A percentile compares a stretch with the other conserved stretches of the same genome.
Evolutionary conservation across 768 basidiomycete genomes (phyloP).

Genomic region (Suillus tomentosus): DNA sequence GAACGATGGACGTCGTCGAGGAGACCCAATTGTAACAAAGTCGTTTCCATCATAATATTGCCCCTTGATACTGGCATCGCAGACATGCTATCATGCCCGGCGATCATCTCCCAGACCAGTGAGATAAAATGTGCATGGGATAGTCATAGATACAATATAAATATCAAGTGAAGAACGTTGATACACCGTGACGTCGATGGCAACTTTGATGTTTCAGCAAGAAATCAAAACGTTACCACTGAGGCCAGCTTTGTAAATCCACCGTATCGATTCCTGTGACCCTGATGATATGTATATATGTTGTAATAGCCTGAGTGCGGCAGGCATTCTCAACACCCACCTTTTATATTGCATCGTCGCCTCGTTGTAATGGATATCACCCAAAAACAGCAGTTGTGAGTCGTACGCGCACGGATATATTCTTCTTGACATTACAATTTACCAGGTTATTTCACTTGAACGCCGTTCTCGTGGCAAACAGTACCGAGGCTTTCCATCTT

Average conservation of each 20-base stretch:
- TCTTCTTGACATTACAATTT: neutral
- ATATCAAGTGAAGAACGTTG: no score
- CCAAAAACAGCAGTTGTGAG: constrained; percentile 2
- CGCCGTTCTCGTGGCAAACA: constrained; percentile 6
- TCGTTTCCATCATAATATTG: no score
- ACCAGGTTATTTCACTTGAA: constrained; percentile 10
- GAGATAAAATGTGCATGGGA: no score
- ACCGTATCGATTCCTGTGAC: neutral
- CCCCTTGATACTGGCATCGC: no score
- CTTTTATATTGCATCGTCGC: neutral
- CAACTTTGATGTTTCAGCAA: no score
- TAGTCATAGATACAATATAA: no score
- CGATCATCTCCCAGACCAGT: no score
- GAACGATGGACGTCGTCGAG: no score
- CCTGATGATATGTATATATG: neutral
- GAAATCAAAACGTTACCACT: neutral
- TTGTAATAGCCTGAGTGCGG: neutral
- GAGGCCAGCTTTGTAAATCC: neutral
- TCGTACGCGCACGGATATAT: neutral
- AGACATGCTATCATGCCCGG: no score
- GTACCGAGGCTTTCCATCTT: neutral
- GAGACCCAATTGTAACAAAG: no score
- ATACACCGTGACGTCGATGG: no score
- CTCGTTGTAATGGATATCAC: constrained; percentile 1
- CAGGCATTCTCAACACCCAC: neutral